Percentiles rank a stretch among this genome's conserved stretches.
phyloP scores from a whole-genome alignment of 1,139 yeast genomes.

The Pichia sp. region DNA sequence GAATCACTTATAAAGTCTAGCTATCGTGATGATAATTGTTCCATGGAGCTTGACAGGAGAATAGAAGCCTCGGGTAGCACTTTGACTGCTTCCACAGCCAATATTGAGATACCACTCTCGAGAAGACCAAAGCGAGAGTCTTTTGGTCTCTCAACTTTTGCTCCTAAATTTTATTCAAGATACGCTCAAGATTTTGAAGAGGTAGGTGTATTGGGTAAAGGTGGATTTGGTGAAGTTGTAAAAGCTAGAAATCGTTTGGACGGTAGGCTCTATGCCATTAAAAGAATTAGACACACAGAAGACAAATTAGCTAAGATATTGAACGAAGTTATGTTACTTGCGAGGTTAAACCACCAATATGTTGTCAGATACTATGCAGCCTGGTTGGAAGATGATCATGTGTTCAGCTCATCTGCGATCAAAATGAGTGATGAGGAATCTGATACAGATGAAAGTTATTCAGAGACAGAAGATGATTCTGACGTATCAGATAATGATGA shows the following conservation, averaged over 20 bases:
- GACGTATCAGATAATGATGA: conserved; percentile 19
- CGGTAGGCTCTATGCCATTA: conserved; percentile 91
- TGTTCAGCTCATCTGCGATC: conserved; percentile 18
- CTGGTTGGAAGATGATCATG: conserved; percentile 76
- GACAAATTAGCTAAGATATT: conserved; percentile 72
- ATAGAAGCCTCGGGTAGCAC: not conserved
- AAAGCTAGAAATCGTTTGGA: conserved; percentile 89
- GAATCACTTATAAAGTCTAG: conserved; percentile 12
- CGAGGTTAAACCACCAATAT: conserved; percentile 88
- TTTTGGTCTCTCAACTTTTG: conserved; percentile 20
- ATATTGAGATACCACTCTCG: not conserved
- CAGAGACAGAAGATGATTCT: conserved; percentile 25
- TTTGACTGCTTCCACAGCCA: not conserved
- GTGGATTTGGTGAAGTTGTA: conserved; percentile 96
- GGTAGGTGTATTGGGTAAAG: conserved; percentile 84
- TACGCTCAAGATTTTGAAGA: conserved; percentile 87
- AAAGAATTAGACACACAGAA: conserved; percentile 78
- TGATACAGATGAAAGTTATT: conserved; percentile 21
- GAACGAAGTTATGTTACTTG: conserved; percentile 86
- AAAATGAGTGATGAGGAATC: conserved; percentile 29
- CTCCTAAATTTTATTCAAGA: conserved; percentile 38
- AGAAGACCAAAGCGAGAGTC: conserved; percentile 23
- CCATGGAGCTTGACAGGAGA: no score
- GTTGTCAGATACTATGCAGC: conserved; percentile 96
- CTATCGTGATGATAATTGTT: not conserved